Evolutionary conservation across 1,284 basidiomycete species (phyloP).

Genomic region (Pterulicium gracile): DNA sequence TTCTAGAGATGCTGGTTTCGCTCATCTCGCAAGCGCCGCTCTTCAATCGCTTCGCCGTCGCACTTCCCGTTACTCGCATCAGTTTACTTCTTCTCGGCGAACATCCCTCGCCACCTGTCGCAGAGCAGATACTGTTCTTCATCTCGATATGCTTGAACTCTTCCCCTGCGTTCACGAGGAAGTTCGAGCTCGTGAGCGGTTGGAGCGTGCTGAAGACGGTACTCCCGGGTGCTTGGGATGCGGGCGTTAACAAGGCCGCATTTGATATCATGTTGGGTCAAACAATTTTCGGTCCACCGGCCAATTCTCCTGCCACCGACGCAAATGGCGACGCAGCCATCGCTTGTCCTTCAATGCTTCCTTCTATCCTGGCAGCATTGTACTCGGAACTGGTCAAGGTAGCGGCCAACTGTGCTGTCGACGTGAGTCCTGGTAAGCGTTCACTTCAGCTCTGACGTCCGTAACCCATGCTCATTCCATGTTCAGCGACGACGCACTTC

Average conservation of each 20-base stretch:
- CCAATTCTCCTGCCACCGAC: not conserved
- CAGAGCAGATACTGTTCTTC: constrained; percentile 48
- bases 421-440: constrained; percentile 17
- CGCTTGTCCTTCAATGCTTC: constrained; percentile 38
- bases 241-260: constrained; percentile 47
- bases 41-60: constrained; percentile 52
- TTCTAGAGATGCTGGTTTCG: constrained; percentile 48
- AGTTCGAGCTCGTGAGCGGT: constrained; percentile 68
- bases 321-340: constrained; percentile 21
- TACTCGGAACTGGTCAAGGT: constrained; percentile 30
- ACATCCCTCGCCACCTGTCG: constrained; percentile 47
- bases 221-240: constrained; percentile 58
- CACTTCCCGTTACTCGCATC: constrained; percentile 65
- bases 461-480: constrained; percentile 9
- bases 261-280: constrained; percentile 57
- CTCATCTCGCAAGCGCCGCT: constrained; percentile 41
- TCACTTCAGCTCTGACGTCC: constrained; percentile 1
- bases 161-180: constrained; percentile 52
- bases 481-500: constrained; percentile 11
- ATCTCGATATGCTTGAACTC: constrained; percentile 42
- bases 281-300: constrained; percentile 1
- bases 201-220: constrained; percentile 60
- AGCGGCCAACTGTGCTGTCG: constrained; percentile 24
- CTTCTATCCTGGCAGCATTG: constrained; percentile 54
- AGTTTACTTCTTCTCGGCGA: constrained; percentile 64